Percentiles rank a stretch among this genome's conserved stretches.
These are phyloP conservation scores for Gaertneriomyces semiglobifer DNA, from an alignment of 192 early-diverging fungal genomes.

Conservation along the genomic window DNA sequence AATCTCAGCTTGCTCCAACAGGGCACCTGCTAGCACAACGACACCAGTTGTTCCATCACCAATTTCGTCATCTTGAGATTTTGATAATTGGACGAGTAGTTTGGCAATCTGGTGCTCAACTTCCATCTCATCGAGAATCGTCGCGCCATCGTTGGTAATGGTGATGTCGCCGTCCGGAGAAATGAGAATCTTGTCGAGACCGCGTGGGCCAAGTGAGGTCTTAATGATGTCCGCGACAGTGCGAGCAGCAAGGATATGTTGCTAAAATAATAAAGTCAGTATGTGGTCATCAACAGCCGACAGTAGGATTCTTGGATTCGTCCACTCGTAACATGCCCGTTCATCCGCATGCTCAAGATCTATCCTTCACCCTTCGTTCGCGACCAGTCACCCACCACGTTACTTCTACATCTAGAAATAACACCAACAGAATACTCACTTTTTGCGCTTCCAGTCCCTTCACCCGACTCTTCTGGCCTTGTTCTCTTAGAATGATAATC, in stretches of 20 bases:
- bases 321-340: no score
- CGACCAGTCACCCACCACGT: no score
- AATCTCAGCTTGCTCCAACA: constrained; percentile 94
- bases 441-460: constrained; percentile 93
- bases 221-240: constrained; percentile 96
- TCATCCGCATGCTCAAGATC: no score
- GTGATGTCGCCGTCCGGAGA: constrained; percentile 99
- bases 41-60: constrained; percentile 99
- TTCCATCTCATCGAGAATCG: constrained; percentile 95
- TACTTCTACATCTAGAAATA: no score
- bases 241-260: constrained; percentile 96
- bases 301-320: no score
- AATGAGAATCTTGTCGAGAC: constrained; percentile 98
- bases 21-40: constrained; percentile 95
- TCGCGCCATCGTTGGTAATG: constrained; percentile 99
- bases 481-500: constrained; percentile 98
- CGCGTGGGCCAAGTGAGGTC: constrained; percentile 96
- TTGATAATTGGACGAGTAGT: constrained; percentile 93
- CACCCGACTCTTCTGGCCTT: constrained; percentile 86
- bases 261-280: constrained; percentile 46
- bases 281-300: no score
- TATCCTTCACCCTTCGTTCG: no score
- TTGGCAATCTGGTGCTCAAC: constrained; percentile 99
- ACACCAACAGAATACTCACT: constrained; percentile 47
- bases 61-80: constrained; percentile 99